Conservation (phyloP, 2,329 filamentous ascomycete species). For the Cercospora sp. region DNA sequence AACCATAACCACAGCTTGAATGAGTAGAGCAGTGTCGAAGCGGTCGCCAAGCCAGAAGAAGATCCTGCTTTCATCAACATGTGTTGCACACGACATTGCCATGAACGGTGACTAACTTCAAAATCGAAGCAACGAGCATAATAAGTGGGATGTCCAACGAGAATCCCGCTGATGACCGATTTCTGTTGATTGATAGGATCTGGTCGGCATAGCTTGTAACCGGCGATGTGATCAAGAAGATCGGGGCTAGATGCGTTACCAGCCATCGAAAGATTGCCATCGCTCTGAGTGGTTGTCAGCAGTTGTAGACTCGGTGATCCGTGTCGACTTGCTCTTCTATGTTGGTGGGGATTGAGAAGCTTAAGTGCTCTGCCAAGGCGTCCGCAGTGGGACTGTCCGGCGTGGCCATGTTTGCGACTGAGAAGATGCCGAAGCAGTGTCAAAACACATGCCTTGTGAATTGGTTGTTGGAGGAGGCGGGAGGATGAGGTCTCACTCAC, state of each 20-base stretch:
- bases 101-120: constrained; percentile 52
- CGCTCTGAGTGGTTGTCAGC: constrained; percentile 28
- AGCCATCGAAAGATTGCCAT: constrained; percentile 40
- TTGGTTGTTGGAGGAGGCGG: not conserved
- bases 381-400: constrained; percentile 6
- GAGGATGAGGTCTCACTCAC: constrained; percentile 13
- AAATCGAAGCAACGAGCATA: constrained; percentile 65
- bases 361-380: constrained; percentile 13
- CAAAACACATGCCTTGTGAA: not conserved
- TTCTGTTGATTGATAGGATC: constrained; percentile 64
- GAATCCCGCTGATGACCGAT: constrained; percentile 62
- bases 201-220: constrained; percentile 68
- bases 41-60: constrained; percentile 67
- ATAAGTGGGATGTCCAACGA: constrained; percentile 67
- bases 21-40: constrained; percentile 59
- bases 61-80: constrained; percentile 45
- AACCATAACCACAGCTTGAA: constrained; percentile 63
- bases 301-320: not conserved
- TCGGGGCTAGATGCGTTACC: constrained; percentile 41
- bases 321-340: constrained; percentile 25
- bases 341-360: constrained; percentile 22
- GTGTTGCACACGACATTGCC: not conserved
- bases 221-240: constrained; percentile 60
- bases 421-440: constrained; percentile 4
- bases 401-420: constrained; percentile 7